Conservation (phyloP, 1,284 basidiomycete species). For the Lignosus rhinocerotis region DNA sequence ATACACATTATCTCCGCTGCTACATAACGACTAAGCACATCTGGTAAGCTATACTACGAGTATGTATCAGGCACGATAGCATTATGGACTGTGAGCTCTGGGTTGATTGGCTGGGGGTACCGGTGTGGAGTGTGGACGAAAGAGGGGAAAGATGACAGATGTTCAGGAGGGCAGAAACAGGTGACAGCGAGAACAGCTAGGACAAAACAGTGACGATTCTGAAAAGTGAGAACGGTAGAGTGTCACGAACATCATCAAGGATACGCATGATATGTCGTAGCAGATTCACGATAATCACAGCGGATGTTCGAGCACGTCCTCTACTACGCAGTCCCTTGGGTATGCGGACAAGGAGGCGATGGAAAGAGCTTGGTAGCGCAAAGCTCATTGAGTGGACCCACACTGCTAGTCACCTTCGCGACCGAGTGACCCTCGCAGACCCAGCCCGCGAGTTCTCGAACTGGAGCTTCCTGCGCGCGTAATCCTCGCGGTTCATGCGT, state of each 20-base stretch:
- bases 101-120: background rate
- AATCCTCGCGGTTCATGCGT: conserved; percentile 69
- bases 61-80: background rate
- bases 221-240: background rate
- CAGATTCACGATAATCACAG: background rate
- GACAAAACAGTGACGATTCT: background rate
- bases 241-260: background rate
- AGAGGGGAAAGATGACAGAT: background rate
- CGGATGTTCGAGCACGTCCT: background rate
- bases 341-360: too few species aligned
- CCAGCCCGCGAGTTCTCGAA: conserved; percentile 26
- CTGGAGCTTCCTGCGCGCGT: conserved; percentile 46
- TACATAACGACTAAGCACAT: background rate
- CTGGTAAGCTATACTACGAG: background rate
- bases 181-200: too few species aligned
- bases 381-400: background rate
- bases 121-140: background rate
- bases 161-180: too few species aligned
- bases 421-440: conserved; percentile 24
- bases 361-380: background rate
- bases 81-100: background rate
- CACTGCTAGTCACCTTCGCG: conserved; percentile 22
- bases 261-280: background rate
- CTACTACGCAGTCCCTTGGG: too few species aligned
- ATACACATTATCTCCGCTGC: background rate